Evolutionary conservation across 1,284 basidiomycete genomes (phyloP), one percentile per base, ranked within the genome.

Genomic region (Puccinia triticina): DNA sequence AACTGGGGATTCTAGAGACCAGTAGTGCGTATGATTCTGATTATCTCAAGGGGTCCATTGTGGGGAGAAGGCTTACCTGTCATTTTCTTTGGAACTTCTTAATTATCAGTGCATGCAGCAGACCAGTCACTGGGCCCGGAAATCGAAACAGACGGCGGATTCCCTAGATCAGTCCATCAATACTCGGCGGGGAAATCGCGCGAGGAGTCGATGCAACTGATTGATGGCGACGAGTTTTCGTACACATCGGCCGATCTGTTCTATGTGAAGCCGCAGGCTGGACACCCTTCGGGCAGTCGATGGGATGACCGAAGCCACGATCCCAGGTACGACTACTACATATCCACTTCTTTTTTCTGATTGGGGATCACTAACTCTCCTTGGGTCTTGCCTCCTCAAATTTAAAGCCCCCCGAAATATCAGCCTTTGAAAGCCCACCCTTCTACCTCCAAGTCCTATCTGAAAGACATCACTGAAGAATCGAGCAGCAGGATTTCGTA

Each of bases 1-100:
- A 75, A 75, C 26, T 75, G 50, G 73, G 73, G 14, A 75, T 57
- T 43, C 55, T 75, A n/a, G 73, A 75, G 5, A 57, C 55, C 11
- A 37, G 40, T 37, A 21, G 73, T 75, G 11, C 53, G 73, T 75
- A 50, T 26, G 23, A 61, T 61, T 26, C 3, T 26, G 32, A 61
- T 34, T 34, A 23, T 61, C 32, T 61, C 14, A 61, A 61, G 8
- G 59, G 59, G 3, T 34, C 40, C n/a, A n/a, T n/a, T 43, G 4
- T 4, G 40, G 40, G 12, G 40, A 12, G 40, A 43, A 18, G 59
- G n/a, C n/a, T 61, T 10, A 61, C 59, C 26, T 23, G 21, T 18
- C 16, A 57, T 29, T 29, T 57, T 23, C 21, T 57, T 57, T 23
- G 26, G 4, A 57, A 50, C 48, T 21, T 50, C 8, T 46, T 46